These are phyloP conservation scores for Cordyceps sp. DNA, from an alignment of 2,329 filamentous ascomycete genomes.

Conservation along the genomic window DNA sequence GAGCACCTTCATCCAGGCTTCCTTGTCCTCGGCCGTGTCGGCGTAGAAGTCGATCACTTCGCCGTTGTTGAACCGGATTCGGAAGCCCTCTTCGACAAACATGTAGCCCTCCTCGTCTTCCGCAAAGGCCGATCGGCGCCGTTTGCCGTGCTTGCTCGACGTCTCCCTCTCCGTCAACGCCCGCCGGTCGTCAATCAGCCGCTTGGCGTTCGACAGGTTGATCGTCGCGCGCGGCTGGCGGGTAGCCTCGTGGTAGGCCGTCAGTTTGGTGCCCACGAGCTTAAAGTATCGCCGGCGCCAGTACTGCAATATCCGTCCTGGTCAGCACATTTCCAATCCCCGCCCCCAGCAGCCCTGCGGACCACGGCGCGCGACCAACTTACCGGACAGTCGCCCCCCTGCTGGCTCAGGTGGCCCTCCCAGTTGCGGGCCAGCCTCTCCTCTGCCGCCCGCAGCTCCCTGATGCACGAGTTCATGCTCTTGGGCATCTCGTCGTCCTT, in stretches of 20 bases:
- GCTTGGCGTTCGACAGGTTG: constrained; percentile 82
- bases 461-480: constrained; percentile 93
- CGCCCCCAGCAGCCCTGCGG: too few relatives aligned
- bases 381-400: constrained; percentile 94
- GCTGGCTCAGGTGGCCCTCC: constrained; percentile 86
- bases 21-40: constrained; percentile 73
- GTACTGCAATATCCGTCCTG: too few relatives aligned
- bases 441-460: constrained; percentile 84
- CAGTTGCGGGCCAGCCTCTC: constrained; percentile 60
- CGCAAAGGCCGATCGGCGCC: constrained; percentile 86
- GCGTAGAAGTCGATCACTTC: constrained; percentile 98
- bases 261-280: constrained; percentile 76
- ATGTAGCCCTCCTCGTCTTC: constrained; percentile 99
- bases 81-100: constrained; percentile 98
- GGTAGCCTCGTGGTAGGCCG: constrained; percentile 89
- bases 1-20: constrained; percentile 86
- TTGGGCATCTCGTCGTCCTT: constrained; percentile 96
- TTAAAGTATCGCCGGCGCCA: constrained; percentile 98
- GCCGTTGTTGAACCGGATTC: constrained; percentile 94
- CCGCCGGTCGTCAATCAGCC: constrained; percentile 82
- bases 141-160: constrained; percentile 56
- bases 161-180: constrained; percentile 73
- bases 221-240: constrained; percentile 92
- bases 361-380: too few relatives aligned
- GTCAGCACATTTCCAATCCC: too few relatives aligned